Conservation (phyloP, 1,139 yeast species). For the Magnusiomyces paraingens region DNA sequence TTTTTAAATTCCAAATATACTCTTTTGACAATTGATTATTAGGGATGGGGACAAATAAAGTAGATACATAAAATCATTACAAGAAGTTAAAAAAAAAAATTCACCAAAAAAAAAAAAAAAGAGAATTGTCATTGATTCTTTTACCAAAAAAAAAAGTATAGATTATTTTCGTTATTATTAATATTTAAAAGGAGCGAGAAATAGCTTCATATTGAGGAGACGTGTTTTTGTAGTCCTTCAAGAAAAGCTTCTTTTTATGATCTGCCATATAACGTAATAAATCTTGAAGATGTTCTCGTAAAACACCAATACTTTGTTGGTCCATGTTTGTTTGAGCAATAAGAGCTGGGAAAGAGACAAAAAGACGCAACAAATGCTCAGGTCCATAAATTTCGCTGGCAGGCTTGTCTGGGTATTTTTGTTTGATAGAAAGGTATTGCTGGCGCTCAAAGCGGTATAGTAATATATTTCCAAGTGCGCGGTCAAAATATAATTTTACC, state of each 20-base stretch:
- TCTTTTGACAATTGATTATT: too few species aligned
- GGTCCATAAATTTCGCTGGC: constrained; percentile 58
- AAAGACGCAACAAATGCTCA: constrained; percentile 67
- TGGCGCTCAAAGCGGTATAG: constrained; percentile 80
- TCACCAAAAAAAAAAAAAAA: too few species aligned
- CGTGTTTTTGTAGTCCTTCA: constrained; percentile 45
- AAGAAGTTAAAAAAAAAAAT: too few species aligned
- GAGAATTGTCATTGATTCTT: too few species aligned
- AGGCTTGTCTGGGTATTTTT: constrained; percentile 35
- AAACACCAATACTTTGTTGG: constrained; percentile 54
- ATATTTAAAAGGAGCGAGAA: constrained; percentile 25
- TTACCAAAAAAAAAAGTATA: too few species aligned
- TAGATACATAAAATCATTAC: too few species aligned
- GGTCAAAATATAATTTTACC: constrained; percentile 67
- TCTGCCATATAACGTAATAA: constrained; percentile 44
- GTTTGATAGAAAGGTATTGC: constrained; percentile 58
- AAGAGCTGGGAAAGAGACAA: constrained; percentile 74
- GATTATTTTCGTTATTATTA: too few species aligned
- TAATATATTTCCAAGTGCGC: constrained; percentile 61
- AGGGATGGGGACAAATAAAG: too few species aligned
- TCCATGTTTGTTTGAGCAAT: constrained; percentile 80
- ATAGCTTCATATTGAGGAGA: constrained; percentile 56
- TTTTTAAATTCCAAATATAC: too few species aligned
- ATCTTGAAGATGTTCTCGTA: constrained; percentile 49
- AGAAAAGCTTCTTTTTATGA: constrained; percentile 44